phyloP scores from a whole-genome alignment of 164 flowering plant genomes.

The Umbellularia californica region DNA sequence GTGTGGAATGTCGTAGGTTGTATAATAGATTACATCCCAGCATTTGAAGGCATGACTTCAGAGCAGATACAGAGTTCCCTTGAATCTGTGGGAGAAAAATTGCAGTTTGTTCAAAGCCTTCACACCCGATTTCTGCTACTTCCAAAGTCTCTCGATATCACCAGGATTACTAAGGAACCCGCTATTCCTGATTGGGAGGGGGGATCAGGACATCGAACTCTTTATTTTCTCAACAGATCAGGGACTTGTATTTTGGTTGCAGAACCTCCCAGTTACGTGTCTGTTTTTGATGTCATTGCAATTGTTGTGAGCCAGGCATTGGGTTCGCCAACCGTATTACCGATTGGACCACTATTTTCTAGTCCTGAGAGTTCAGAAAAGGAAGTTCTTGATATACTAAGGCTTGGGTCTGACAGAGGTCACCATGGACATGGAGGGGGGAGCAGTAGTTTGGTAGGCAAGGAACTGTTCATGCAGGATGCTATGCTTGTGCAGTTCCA shows the following conservation, averaged over 20 bases:
- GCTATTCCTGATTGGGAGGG: constrained; percentile 60
- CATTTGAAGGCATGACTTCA: constrained; percentile 24
- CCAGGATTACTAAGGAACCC: constrained; percentile 43
- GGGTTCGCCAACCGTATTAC: constrained; percentile 56
- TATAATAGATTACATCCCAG: constrained; percentile 25
- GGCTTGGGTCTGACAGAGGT: constrained; percentile 47
- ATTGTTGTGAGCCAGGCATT: constrained; percentile 67
- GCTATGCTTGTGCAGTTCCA: constrained; percentile 84
- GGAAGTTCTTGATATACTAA: constrained; percentile 47
- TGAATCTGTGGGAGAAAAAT: constrained; percentile 47
- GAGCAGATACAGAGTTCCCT: constrained; percentile 41
- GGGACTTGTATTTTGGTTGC: constrained; percentile 52
- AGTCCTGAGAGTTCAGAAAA: constrained; percentile 65
- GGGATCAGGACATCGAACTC: constrained; percentile 53
- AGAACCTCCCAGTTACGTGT: constrained; percentile 73
- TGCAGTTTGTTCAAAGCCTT: constrained; percentile 67
- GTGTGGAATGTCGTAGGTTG: constrained; percentile 50
- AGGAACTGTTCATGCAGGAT: constrained; percentile 75
- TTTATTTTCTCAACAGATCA: constrained; percentile 52
- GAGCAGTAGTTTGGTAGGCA: constrained; percentile 46
- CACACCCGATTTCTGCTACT: constrained; percentile 71
- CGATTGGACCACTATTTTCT: constrained; percentile 64
- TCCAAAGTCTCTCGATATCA: constrained; percentile 67
- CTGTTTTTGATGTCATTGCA: constrained; percentile 67
- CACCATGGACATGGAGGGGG: constrained; percentile 27